Base-by-base conservation (phyloP, 2,329 filamentous ascomycete species). In the Alternaria arborescens region DNA sequence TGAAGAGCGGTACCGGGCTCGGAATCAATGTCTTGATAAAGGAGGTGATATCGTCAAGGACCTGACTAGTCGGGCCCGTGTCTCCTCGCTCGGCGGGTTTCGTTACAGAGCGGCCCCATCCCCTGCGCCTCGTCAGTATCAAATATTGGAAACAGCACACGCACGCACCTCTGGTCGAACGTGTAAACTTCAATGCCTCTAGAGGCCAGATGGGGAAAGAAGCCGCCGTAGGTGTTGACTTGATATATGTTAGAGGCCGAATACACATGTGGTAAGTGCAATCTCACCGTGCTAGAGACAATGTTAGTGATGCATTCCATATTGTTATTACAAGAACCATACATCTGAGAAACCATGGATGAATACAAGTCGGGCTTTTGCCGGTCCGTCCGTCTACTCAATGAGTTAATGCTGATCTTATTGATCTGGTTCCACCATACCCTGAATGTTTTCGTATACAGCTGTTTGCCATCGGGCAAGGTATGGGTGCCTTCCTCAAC, bases 291-390 rank as follows among this genome's bases (percentile, higher is more conserved):
- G 68, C 66, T 66, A 47, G 14, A 20, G 50, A 32, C 26, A 40
- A 40, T 30, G 58, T 60, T 44, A 57, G 51, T 47, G 34, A 36
- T 47, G 41, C 41, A 26, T 20, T 47, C 12, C 8, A 14, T n/a
- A 36, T 28, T 43, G 24, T 24, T 8, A 24, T 20, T 28, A 47
- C 34, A 41, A 44, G 28, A 46, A 28, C 14, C 76, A 64, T 75
- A 83, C 83, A 83, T 72, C 94, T 77, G 88, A 93, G 84, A 94
- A 97, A 71, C 94, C 94, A 80, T 97, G 94, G 65, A 97, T 82
- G 79, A 96, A 91, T 71, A 95, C 84, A 51, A 97, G 78, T 68
- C 91, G 91, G 36, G 93, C 93, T 71, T 85, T 86, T 56, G 85
- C 79, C 12, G 84, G 79, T 14, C 82, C 84, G 30, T 84, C 77